Conservation (phyloP, 2,329 filamentous ascomycete genomes). For the Ophiostoma australiae region DNA sequence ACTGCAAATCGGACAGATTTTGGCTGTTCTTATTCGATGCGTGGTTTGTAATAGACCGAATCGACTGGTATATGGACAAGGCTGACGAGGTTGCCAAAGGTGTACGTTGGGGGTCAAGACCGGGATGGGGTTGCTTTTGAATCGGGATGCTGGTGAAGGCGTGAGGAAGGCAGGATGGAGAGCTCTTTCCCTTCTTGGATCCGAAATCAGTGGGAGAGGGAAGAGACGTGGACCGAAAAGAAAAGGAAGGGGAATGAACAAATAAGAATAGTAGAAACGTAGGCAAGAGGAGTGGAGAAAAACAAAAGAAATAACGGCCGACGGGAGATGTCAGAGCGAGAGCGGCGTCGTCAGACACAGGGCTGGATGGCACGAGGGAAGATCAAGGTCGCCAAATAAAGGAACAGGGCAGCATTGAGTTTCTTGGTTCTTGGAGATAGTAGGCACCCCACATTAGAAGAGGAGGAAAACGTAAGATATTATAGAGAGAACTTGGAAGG, state of each 20-base stretch:
- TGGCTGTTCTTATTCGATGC: not conserved
- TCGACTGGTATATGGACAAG: not conserved
- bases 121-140: not conserved
- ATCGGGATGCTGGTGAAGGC: not conserved
- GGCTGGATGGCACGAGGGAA: slow-evolving; percentile 22
- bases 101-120: not conserved
- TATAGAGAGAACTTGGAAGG: not conserved
- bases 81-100: not conserved
- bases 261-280: not conserved
- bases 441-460: not conserved
- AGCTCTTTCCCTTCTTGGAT: slow-evolving; percentile 2
- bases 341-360: slow-evolving; percentile 22
- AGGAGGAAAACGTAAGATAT: slow-evolving; percentile 5
- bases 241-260: not conserved
- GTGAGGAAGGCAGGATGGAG: not conserved
- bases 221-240: not conserved
- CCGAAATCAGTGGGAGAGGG: not conserved
- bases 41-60: not conserved
- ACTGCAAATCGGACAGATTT: not conserved
- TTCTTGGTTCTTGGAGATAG: not conserved
- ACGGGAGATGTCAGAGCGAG: slow-evolving; percentile 17
- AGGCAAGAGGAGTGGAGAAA: not conserved
- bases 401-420: not conserved
- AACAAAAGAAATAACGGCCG: slow-evolving; percentile 10
- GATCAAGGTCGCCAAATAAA: slow-evolving; percentile 12